Evolutionary conservation across 2,329 filamentous ascomycete species (phyloP).

Genomic region (Ophiostoma himal-ulmi): DNA sequence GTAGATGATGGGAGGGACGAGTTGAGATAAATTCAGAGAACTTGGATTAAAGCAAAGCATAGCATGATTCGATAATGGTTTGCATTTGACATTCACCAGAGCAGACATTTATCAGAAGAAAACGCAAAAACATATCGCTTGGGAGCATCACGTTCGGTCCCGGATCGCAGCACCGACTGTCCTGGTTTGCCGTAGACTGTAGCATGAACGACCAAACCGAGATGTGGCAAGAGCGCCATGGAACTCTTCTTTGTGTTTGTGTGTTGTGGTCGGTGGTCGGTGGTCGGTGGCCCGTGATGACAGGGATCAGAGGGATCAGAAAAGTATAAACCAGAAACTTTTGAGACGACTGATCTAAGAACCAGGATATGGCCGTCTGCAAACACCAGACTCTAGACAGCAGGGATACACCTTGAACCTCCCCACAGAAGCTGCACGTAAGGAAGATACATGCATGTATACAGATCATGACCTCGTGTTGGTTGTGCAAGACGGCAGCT

Average conservation of each 20-base stretch:
- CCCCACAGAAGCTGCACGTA: conserved; percentile 7
- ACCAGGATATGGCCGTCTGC: neutral
- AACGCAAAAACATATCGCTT: neutral
- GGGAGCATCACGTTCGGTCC: neutral
- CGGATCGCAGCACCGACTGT: neutral
- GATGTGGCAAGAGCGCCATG: neutral
- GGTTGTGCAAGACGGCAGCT: neutral
- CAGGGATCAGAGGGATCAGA: neutral
- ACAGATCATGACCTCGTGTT: conserved; percentile 3
- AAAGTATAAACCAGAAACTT: neutral
- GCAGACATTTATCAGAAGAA: neutral
- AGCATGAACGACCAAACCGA: neutral
- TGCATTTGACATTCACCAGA: neutral
- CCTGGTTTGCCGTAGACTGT: neutral
- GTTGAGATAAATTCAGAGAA: too few species aligned
- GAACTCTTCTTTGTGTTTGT: neutral
- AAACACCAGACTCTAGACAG: neutral
- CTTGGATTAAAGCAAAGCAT: too few species aligned
- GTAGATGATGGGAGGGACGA: neutral
- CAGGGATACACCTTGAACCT: neutral
- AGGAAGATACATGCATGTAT: neutral
- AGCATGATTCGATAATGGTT: too few species aligned
- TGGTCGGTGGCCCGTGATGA: neutral
- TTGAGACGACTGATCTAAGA: neutral
- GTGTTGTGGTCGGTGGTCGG: too few species aligned